Conservation (phyloP, 1,284 basidiomycete species). For the Fomitopsis pinicola region DNA sequence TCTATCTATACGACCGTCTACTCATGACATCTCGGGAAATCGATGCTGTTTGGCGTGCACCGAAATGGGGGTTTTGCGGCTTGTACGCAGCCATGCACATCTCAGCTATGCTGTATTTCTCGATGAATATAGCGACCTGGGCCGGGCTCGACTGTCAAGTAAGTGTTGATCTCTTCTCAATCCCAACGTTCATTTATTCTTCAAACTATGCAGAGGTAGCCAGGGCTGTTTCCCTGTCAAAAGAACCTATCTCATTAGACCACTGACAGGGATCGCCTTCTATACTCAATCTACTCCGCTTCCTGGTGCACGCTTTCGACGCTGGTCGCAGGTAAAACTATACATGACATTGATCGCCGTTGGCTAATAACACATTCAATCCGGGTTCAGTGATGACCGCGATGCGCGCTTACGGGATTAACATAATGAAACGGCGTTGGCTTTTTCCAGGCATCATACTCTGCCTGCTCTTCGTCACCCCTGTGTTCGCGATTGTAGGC, state of each 20-base stretch:
- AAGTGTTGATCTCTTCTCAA: not conserved
- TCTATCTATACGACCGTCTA: not conserved
- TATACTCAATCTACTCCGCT: not conserved
- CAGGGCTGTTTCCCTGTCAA: not conserved
- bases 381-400: not conserved
- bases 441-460: not conserved
- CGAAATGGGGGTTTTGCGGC: not conserved
- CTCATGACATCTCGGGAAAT: not conserved
- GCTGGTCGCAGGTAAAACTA: not conserved
- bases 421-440: not conserved
- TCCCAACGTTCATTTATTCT: not conserved
- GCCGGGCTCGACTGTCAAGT: not conserved
- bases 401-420: not conserved
- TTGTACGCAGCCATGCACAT: not conserved
- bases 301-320: not conserved
- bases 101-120: not conserved
- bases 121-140: not conserved
- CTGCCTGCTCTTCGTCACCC: not conserved
- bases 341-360: not conserved
- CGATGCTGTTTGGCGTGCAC: not conserved
- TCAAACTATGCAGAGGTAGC: not conserved
- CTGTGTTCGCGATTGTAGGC: not conserved
- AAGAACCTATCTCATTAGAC: not conserved
- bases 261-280: not conserved
- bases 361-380: not conserved